A percentile compares a stretch with the other conserved stretches of the same genome.
These are phyloP conservation scores for Epicoccum sorghinum DNA, from an alignment of 2,329 filamentous ascomycete genomes.

Conservation along the genomic window DNA sequence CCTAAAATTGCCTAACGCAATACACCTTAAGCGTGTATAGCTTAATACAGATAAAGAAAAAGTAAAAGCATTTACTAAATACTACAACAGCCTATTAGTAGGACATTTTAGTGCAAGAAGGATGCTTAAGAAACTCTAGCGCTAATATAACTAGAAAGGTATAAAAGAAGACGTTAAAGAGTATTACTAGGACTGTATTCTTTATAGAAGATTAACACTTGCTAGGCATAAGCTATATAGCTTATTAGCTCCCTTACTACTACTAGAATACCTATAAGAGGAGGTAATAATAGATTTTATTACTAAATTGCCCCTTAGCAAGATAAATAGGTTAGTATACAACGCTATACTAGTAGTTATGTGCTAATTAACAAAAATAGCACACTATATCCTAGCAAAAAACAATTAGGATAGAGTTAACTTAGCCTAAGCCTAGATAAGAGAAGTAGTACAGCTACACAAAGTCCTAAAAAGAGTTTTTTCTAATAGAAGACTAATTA, in stretches of 20 bases:
- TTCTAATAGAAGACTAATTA: background rate
- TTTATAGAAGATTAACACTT: too few relatives aligned
- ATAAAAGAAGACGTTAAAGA: too few relatives aligned
- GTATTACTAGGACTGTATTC: too few relatives aligned
- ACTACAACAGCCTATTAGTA: too few relatives aligned
- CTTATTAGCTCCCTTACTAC: background rate
- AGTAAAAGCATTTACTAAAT: too few relatives aligned
- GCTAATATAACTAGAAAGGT: too few relatives aligned
- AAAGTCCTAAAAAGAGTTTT: background rate
- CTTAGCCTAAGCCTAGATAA: background rate
- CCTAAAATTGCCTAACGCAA: too few relatives aligned
- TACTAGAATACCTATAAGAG: background rate
- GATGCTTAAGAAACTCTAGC: too few relatives aligned
- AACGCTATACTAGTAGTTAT: background rate
- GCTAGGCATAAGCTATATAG: too few relatives aligned
- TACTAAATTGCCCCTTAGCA: background rate
- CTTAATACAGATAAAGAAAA: too few relatives aligned
- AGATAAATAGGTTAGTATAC: background rate
- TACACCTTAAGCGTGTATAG: too few relatives aligned
- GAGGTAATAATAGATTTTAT: background rate
- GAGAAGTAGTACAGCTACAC: background rate
- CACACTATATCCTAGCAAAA: background rate
- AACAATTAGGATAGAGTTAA: background rate
- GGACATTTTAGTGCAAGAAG: too few relatives aligned
- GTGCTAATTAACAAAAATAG: background rate